These are phyloP conservation scores for Grigorovia yakushimaensis DNA, from an alignment of 805 yeast species.

Conservation along the genomic window DNA sequence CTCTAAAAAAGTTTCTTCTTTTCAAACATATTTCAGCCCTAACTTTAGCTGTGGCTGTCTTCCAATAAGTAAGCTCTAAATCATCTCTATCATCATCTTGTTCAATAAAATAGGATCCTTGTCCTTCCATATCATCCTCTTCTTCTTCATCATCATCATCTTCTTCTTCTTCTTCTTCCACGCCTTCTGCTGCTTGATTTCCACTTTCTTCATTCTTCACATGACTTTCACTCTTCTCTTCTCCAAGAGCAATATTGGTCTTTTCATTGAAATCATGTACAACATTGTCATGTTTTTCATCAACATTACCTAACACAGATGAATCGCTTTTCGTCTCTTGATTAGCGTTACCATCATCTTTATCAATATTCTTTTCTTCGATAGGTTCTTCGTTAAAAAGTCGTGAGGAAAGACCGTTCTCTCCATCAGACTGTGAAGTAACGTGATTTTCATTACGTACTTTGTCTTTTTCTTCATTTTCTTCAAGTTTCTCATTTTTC, in stretches of 20 bases:
- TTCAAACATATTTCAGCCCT: conserved; percentile 65
- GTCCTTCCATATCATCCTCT: conserved; percentile 34
- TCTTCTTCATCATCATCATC: conserved; percentile 37
- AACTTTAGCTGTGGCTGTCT: conserved; percentile 65
- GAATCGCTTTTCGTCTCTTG: no score
- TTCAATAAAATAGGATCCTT: conserved; percentile 34
- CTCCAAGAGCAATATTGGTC: background rate
- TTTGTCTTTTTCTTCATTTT: conserved; percentile 7
- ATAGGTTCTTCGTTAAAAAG: no score
- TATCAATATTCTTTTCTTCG: conserved; percentile 20
- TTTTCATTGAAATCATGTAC: no score
- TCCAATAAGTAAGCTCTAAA: conserved; percentile 76
- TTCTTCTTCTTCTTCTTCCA: conserved; percentile 27
- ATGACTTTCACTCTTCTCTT: background rate
- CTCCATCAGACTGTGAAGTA: background rate
- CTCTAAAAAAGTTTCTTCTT: conserved; percentile 58
- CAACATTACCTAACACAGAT: background rate
- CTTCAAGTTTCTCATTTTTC: conserved; percentile 6
- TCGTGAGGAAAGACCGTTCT: conserved; percentile 7
- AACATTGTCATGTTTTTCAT: conserved; percentile 10
- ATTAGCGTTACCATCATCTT: no score
- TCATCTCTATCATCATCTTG: conserved; percentile 57
- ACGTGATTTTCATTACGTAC: background rate
- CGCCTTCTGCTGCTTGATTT: conserved; percentile 10
- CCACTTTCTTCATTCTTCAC: background rate